Percentiles rank a stretch among this genome's conserved stretches.
These are phyloP conservation scores for Candida dubliniensis DNA, from an alignment of 1,139 yeast species.

Conservation along the genomic window DNA sequence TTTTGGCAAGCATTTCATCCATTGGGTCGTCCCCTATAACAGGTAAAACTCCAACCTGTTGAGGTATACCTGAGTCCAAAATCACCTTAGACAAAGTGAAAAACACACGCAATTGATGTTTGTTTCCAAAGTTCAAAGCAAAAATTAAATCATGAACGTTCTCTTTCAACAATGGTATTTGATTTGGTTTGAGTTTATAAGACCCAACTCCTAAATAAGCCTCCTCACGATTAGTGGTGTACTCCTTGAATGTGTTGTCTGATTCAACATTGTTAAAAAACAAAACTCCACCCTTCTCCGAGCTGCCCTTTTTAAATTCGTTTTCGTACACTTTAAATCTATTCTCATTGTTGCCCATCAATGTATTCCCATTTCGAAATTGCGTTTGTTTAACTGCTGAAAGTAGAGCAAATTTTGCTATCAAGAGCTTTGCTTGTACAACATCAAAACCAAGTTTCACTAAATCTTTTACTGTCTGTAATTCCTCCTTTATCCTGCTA, in stretches of 20 bases:
- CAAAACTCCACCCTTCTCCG: conserved; percentile 47
- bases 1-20: conserved; percentile 32
- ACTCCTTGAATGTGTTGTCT: conserved; percentile 55
- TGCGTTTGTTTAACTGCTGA: conserved; percentile 36
- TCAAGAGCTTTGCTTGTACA: conserved; percentile 36
- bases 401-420: conserved; percentile 47
- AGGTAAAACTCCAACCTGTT: conserved; percentile 82
- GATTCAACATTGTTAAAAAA: conserved; percentile 76
- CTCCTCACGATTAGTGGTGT: conserved; percentile 44
- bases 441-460: conserved; percentile 35
- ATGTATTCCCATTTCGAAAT: conserved; percentile 35
- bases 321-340: conserved; percentile 37
- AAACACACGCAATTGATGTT: conserved; percentile 46
- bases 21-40: conserved; percentile 32
- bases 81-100: conserved; percentile 52
- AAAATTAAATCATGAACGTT: conserved; percentile 78
- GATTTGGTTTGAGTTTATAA: conserved; percentile 46
- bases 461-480: conserved; percentile 28
- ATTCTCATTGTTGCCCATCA: conserved; percentile 39
- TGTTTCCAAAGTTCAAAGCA: conserved; percentile 61
- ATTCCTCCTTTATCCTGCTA: conserved; percentile 38
- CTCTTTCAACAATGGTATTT: conserved; percentile 67
- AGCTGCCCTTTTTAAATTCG: conserved; percentile 25
- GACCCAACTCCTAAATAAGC: conserved; percentile 34
- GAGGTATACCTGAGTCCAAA: conserved; percentile 62